Conservation (phyloP, 192 early-diverging fungal species). For the Endogone sp. region DNA sequence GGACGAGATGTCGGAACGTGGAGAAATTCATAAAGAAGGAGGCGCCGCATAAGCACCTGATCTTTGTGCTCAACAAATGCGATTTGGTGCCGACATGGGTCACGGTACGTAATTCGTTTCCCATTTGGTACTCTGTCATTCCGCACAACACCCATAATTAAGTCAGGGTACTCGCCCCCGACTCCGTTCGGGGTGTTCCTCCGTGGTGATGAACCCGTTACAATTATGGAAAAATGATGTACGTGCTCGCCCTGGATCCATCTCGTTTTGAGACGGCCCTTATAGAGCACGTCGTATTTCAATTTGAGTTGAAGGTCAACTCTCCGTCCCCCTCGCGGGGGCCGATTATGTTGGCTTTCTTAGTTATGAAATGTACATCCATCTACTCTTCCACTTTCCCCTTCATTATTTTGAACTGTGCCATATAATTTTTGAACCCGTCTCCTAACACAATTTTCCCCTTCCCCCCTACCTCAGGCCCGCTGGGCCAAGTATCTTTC, state of each 20-base stretch:
- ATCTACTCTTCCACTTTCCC: neutral
- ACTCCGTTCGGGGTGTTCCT: neutral
- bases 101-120: conserved; percentile 56
- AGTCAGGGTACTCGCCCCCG: conserved; percentile 37
- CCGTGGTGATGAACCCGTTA: conserved; percentile 39
- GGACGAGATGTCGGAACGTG: conserved; percentile 90
- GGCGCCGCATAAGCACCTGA: conserved; percentile 91
- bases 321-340: neutral
- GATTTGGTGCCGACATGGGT: conserved; percentile 99
- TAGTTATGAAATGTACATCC: conserved; percentile 14
- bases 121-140: neutral
- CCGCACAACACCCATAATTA: conserved; percentile 49
- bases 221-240: conserved; percentile 48
- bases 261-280: conserved; percentile 49
- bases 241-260: conserved; percentile 21
- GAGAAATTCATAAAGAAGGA: conserved; percentile 92
- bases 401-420: neutral
- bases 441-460: neutral
- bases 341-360: conserved; percentile 10
- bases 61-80: conserved; percentile 97
- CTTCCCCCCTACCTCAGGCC: conserved; percentile 41
- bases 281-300: neutral
- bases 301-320: conserved; percentile 14
- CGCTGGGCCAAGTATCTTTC: conserved; percentile 94
- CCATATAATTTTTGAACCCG: conserved; percentile 1